These are phyloP conservation scores for Peterozyma xylosa DNA, from an alignment of 805 yeast species.

Conservation along the genomic window DNA sequence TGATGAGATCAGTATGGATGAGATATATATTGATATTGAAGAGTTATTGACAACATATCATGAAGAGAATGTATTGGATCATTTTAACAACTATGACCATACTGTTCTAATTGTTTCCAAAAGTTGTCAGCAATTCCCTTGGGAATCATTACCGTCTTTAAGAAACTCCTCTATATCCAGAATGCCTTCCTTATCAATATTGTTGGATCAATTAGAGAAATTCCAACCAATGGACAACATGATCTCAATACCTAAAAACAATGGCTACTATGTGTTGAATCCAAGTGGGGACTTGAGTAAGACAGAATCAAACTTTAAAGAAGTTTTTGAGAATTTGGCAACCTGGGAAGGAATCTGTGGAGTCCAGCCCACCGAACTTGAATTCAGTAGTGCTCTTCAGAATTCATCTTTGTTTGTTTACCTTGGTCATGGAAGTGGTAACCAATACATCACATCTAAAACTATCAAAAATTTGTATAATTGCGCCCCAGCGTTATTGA, in stretches of 20 bases:
- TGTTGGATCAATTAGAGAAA: conserved; percentile 29
- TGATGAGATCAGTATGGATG: conserved; percentile 57
- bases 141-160: conserved; percentile 75
- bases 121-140: conserved; percentile 66
- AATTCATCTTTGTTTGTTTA: conserved; percentile 53
- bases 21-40: conserved; percentile 44
- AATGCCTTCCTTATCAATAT: conserved; percentile 55
- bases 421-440: conserved; percentile 97
- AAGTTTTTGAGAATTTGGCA: conserved; percentile 27
- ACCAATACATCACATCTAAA: conserved; percentile 59
- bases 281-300: conserved; percentile 72
- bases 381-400: conserved; percentile 35
- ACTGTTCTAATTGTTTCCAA: conserved; percentile 65
- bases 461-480: conserved; percentile 34
- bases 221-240: conserved; percentile 7
- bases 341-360: conserved; percentile 53
- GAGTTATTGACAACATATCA: conserved; percentile 31
- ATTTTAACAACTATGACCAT: conserved; percentile 31
- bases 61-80: conserved; percentile 3
- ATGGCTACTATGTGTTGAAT: conserved; percentile 63
- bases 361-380: conserved; percentile 46
- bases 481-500: conserved; percentile 55
- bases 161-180: conserved; percentile 55
- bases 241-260: conserved; percentile 15
- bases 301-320: conserved; percentile 54